Percentiles rank a stretch among this genome's conserved stretches.
Conservation (phyloP, 1,139 yeast species). For the Suhomyces guaymorum region DNA sequence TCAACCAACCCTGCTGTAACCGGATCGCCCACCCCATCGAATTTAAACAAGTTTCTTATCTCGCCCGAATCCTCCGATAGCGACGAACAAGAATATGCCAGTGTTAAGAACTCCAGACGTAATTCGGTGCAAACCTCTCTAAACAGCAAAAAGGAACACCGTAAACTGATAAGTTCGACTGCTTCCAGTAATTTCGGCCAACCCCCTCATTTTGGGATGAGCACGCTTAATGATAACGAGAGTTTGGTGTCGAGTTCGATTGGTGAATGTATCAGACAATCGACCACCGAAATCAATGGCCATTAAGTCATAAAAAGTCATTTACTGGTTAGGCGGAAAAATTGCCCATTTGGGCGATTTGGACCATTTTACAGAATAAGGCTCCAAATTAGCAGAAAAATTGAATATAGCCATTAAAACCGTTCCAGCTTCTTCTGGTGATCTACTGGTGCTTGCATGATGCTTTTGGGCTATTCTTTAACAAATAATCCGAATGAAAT, state of each 20-base stretch:
- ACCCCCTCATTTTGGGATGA: slow-evolving; percentile 9
- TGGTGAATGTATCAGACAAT: slow-evolving; percentile 43
- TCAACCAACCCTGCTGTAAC: too few relatives aligned
- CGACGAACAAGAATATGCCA: slow-evolving; percentile 11
- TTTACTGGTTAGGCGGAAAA: too few relatives aligned
- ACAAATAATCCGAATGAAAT: too few relatives aligned
- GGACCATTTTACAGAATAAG: too few relatives aligned
- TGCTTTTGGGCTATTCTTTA: too few relatives aligned
- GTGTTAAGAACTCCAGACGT: slow-evolving; percentile 8
- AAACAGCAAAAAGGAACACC: slow-evolving; percentile 12
- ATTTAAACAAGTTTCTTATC: slow-evolving; percentile 16
- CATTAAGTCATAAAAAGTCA: slow-evolving; percentile 17
- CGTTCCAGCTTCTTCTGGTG: too few relatives aligned
- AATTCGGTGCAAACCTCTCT: slow-evolving; percentile 4
- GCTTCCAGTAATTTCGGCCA: slow-evolving; percentile 11
- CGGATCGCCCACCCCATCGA: slow-evolving; percentile 1
- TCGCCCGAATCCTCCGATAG: slow-evolving; percentile 27
- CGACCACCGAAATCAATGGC: slow-evolving; percentile 40
- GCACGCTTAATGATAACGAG: slow-evolving; percentile 21
- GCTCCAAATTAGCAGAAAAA: too few relatives aligned
- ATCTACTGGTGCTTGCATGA: too few relatives aligned
- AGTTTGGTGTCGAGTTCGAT: slow-evolving; percentile 41
- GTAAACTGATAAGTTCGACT: slow-evolving; percentile 17
- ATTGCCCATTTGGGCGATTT: too few relatives aligned
- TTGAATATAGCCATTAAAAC: too few relatives aligned